phyloP scores from a whole-genome alignment of 1,139 yeast species.

The Yamadazyma jaroonii region DNA sequence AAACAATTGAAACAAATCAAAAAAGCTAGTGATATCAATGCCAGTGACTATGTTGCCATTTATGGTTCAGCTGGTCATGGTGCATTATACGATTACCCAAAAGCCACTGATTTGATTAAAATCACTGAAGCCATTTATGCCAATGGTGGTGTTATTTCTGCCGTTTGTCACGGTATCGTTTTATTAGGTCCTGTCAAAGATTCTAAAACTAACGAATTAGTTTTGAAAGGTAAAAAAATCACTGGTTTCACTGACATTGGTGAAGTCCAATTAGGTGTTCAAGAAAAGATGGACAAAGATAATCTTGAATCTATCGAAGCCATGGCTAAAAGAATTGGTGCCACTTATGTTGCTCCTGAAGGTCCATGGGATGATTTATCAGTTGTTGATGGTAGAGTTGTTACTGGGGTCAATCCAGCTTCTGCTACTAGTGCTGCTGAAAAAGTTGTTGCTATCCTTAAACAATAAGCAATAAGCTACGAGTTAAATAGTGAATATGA shows the following conservation, averaged over 20 bases:
- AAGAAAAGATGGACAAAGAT: slow-evolving; percentile 28
- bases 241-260: slow-evolving; percentile 64
- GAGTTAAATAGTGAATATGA: no score
- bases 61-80: slow-evolving; percentile 70
- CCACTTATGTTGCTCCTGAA: slow-evolving; percentile 40
- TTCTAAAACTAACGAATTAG: slow-evolving; percentile 31
- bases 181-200: slow-evolving; percentile 48
- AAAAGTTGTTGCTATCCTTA: slow-evolving; percentile 3
- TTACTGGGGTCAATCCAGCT: slow-evolving; percentile 65
- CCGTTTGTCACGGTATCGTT: slow-evolving; percentile 69
- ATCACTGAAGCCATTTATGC: slow-evolving; percentile 46
- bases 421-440: slow-evolving; percentile 52
- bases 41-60: slow-evolving; percentile 50
- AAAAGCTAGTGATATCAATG: slow-evolving; percentile 42
- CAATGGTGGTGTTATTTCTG: slow-evolving; percentile 54
- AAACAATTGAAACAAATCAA: slow-evolving; percentile 31
- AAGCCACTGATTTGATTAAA: slow-evolving; percentile 43
- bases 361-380: slow-evolving; percentile 55
- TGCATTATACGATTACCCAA: slow-evolving; percentile 55
- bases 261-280: slow-evolving; percentile 41
- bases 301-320: slow-evolving; percentile 34
- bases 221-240: slow-evolving; percentile 50
- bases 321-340: slow-evolving; percentile 38
- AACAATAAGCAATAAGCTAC: no score
- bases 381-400: slow-evolving; percentile 52